phyloP scores from a whole-genome alignment of 208 protist species.

The Trypanosoma platydactyli region DNA sequence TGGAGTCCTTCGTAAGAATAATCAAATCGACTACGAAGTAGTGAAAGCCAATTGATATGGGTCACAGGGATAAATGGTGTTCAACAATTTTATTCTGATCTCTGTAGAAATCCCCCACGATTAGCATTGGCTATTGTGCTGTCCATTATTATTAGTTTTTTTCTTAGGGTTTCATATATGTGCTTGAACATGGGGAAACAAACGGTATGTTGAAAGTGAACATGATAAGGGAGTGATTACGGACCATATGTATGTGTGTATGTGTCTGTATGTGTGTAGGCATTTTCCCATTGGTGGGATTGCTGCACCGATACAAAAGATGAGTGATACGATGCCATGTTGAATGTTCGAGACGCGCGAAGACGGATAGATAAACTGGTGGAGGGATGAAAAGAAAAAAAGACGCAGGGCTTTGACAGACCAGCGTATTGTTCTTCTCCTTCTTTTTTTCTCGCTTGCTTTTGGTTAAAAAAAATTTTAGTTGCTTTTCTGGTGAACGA shows the following conservation, averaged over 20 bases:
- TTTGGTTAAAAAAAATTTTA: too few species aligned
- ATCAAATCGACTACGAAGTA: background rate
- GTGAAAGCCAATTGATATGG: too few species aligned
- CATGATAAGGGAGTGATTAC: background rate
- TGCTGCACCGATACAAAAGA: background rate
- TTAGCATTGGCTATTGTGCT: conserved; percentile 3
- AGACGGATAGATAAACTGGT: too few species aligned
- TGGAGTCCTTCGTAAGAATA: background rate
- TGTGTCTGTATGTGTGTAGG: background rate
- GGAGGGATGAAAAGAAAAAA: conserved; percentile 7
- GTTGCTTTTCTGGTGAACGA: background rate
- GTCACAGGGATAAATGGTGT: too few species aligned
- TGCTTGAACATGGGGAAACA: background rate
- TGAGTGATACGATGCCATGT: too few species aligned
- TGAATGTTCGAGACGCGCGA: too few species aligned
- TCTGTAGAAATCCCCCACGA: background rate
- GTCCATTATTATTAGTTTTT: conserved; percentile 10
- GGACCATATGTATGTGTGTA: background rate
- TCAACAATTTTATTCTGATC: too few species aligned
- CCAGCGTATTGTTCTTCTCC: background rate
- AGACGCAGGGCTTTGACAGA: background rate
- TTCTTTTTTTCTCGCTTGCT: conserved; percentile 17
- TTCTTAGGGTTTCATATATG: too few species aligned
- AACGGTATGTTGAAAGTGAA: background rate
- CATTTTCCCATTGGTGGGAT: background rate